Base-by-base conservation (phyloP, 345 rosid species). In the Moringa oleifera region DNA sequence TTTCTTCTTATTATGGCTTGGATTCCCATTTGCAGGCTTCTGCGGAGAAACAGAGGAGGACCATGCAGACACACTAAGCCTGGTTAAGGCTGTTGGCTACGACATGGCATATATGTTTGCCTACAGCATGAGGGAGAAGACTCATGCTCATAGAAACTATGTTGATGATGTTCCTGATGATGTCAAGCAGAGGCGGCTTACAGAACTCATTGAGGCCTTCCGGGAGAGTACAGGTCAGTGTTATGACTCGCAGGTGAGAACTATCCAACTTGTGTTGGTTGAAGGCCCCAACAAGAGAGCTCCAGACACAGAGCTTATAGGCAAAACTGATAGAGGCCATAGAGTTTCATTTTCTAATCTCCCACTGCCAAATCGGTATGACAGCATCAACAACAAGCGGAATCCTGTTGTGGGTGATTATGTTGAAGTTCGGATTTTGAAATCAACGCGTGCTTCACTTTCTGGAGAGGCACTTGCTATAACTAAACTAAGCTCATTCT, bases 101-200 rank as follows among this genome's bases (percentile, higher is more conserved):
- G 97, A 93, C 61, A 90, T 90, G 97, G 95, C 97, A n/a, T 90
- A 85, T 79, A 86, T 93, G 95, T 90, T 93, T 83, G 97, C 98
- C 49, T 93, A 90, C 72, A 93, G 96, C 83, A 90, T 90, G 97
- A 76, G 97, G 62, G 97, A 90, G 71, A 93, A 87, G 65, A 88
- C 97, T 0, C 96, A 90, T 74, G 98, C 98, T 24, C 87, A 93
- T 36, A 69, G 96, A 64, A 81, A 83, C 47, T 93, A 85, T 65
- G 68, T 55, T 1, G 96, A 90, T 61, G 90, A 86, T 45, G 90
- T 93, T 61, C 83, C 97, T 7, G 96, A 88, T 58, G 86, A 83
- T 59, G 84, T 93, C 57, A 90, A 93, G 71, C 92, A 88, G 65
- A 83, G 96, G 77, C 85, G 97, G 71, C 87, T 93, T 51, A 67